phyloP scores from a whole-genome alignment of 768 basidiomycete species.

The Mycena alexandri region DNA sequence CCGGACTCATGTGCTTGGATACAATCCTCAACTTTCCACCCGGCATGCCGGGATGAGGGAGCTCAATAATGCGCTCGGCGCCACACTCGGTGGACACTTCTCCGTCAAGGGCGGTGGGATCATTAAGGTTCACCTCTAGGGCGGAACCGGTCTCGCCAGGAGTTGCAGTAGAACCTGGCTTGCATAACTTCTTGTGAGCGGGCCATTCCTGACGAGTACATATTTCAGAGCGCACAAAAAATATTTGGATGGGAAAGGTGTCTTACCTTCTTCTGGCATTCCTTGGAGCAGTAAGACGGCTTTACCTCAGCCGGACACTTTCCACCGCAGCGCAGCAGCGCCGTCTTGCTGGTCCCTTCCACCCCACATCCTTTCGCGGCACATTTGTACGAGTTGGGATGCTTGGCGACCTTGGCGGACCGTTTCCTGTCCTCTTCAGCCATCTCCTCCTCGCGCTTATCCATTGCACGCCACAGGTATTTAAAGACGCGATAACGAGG shows the following conservation, averaged over 20 bases:
- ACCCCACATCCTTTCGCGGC: constrained; percentile 22
- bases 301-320: constrained; percentile 14
- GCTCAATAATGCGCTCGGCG: constrained; percentile 21
- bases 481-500: constrained; percentile 23
- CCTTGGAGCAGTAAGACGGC: constrained; percentile 23
- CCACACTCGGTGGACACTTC: constrained; percentile 12
- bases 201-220: constrained; percentile 18
- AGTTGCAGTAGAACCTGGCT: constrained; percentile 17
- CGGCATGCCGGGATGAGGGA: constrained; percentile 20
- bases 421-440: constrained; percentile 23
- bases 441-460: constrained; percentile 24
- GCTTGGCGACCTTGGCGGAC: constrained; percentile 19
- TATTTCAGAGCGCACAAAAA: constrained; percentile 15
- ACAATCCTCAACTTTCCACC: constrained; percentile 23
- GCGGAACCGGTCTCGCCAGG: neutral
- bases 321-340: constrained; percentile 23
- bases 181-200: constrained; percentile 22
- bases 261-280: constrained; percentile 27
- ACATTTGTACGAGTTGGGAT: constrained; percentile 22
- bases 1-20: constrained; percentile 22
- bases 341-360: constrained; percentile 19
- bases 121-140: constrained; percentile 15
- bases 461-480: constrained; percentile 16
- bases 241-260: constrained; percentile 13
- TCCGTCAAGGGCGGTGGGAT: constrained; percentile 18